Base-by-base conservation (phyloP, 1,284 basidiomycete genomes). In the Naganishia sp. region DNA sequence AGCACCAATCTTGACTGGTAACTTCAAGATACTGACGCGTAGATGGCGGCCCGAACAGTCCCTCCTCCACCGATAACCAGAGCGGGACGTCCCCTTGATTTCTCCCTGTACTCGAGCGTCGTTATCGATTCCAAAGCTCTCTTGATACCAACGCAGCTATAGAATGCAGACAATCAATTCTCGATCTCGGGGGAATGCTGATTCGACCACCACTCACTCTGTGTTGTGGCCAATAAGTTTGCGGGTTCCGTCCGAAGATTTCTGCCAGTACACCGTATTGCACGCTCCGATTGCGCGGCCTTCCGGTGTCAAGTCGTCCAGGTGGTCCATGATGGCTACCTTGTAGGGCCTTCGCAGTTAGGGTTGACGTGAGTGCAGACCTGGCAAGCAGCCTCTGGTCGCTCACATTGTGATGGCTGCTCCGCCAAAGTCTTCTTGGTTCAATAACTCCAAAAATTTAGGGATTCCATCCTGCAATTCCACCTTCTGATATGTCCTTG, bases 41-140 rank as follows among this genome's bases (percentile, higher is more conserved):
- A 93, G 65, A 94, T 85, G 0, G 92, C 92, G 0, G 92, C 91
- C 13, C 92, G 88, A 3, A 89, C 86, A 1, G 92, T 94, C 0
- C 92, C 92, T 10, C 92, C 92, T 0, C 90, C 90, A 3, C 92
- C 91, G 68, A 94, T 88, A 67, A 94, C 85, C 61, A 94, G 83
- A 17, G 83, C 87, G 0, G 86, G 56, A 66, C 65, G 50, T 9
- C 65, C 57, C n/a, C 41, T 42, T 9, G 53, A 55, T 28, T 45
- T 55, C 25, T 41, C 39, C 55, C 46, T 50, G 31, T 45, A 57
- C 7, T 51, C 49, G 17, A 18, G n/a, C 9, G 32, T 32, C 3
- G 63, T 31, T 23, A 57, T 43, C 28, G 53, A 50, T 31, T 50
- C 46, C 53, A 65, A 41, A 25, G 51, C 46, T 43, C 35, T 56